Conservation (phyloP, 2,329 filamentous ascomycete species). For the Sarocladium strictum region DNA sequence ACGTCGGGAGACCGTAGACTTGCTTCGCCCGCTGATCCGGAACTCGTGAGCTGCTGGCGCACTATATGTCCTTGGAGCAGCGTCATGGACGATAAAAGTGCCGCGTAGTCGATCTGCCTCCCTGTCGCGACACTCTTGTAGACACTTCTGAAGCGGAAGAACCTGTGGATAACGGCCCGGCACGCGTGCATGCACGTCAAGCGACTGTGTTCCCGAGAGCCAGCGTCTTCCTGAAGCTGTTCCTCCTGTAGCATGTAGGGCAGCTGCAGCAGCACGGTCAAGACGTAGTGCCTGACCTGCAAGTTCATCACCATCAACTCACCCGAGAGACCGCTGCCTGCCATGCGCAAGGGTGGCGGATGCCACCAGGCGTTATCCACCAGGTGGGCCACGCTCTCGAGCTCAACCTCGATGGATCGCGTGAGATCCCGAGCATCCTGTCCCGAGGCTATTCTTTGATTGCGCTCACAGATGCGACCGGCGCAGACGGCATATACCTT, state of each 20-base stretch:
- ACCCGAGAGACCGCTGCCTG: constrained; percentile 10
- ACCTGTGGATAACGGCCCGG: constrained; percentile 43
- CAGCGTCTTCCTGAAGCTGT: constrained; percentile 25
- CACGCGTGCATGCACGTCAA: constrained; percentile 41
- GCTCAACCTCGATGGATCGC: constrained; percentile 40
- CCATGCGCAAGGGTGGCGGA: constrained; percentile 9
- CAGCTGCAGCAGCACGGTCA: constrained; percentile 47
- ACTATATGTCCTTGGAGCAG: not conserved
- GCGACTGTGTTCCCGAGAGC: constrained; percentile 40
- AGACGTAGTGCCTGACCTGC: constrained; percentile 45
- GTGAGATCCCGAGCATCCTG: constrained; percentile 31
- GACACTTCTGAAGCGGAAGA: constrained; percentile 35
- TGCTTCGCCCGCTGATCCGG: not conserved
- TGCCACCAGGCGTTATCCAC: constrained; percentile 45
- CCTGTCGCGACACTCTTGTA: not conserved
- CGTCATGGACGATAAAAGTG: not conserved
- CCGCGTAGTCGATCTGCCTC: not conserved
- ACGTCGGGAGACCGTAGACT: not conserved
- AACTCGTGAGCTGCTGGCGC: not conserved
- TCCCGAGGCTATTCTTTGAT: constrained; percentile 20
- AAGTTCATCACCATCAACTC: constrained; percentile 30
- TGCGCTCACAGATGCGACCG: constrained; percentile 41
- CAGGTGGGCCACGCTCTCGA: constrained; percentile 34
- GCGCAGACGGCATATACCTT: constrained; percentile 36
- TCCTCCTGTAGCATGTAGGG: constrained; percentile 45